Conservation (phyloP, 1,139 yeast species). For the Zygosaccharomyces sapae region DNA sequence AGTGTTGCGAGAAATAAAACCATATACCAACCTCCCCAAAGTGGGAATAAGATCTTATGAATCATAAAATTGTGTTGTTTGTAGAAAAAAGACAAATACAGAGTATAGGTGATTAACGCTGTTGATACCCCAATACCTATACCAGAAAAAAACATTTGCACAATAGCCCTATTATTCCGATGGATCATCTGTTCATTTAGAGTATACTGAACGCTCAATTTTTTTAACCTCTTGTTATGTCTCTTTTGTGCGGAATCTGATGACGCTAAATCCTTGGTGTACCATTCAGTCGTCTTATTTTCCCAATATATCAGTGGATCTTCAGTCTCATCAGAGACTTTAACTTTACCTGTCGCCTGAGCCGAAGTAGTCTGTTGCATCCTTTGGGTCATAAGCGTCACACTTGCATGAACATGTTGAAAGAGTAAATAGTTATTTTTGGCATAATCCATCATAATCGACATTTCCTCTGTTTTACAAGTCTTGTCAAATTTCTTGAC, state of each 20-base stretch:
- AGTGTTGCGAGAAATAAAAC: constrained; percentile 55
- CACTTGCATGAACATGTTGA: constrained; percentile 29
- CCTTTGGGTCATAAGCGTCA: constrained; percentile 26
- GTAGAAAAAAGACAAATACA: constrained; percentile 34
- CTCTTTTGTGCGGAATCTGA: constrained; percentile 38
- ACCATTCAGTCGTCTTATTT: constrained; percentile 70
- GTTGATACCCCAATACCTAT: constrained; percentile 63
- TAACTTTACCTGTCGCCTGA: constrained; percentile 13
- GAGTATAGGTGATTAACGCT: constrained; percentile 44
- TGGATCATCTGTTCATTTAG: constrained; percentile 36
- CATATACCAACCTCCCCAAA: constrained; percentile 89
- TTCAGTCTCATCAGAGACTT: constrained; percentile 21
- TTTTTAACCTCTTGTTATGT: constrained; percentile 30
- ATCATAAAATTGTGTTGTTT: constrained; percentile 36
- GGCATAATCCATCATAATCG: constrained; percentile 49
- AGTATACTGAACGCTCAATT: constrained; percentile 33
- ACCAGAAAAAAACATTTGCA: constrained; percentile 56
- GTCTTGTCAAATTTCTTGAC: constrained; percentile 82
- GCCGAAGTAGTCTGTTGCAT: constrained; percentile 22
- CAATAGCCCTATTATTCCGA: constrained; percentile 32
- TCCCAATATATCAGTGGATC: constrained; percentile 43
- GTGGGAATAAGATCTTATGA: constrained; percentile 60
- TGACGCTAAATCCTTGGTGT: constrained; percentile 52
- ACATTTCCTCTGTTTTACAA: constrained; percentile 42
- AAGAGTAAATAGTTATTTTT: constrained; percentile 28